These are phyloP conservation scores for Discostella stelligera DNA, from an alignment of 352 stramenopile genomes.

Conservation along the genomic window DNA sequence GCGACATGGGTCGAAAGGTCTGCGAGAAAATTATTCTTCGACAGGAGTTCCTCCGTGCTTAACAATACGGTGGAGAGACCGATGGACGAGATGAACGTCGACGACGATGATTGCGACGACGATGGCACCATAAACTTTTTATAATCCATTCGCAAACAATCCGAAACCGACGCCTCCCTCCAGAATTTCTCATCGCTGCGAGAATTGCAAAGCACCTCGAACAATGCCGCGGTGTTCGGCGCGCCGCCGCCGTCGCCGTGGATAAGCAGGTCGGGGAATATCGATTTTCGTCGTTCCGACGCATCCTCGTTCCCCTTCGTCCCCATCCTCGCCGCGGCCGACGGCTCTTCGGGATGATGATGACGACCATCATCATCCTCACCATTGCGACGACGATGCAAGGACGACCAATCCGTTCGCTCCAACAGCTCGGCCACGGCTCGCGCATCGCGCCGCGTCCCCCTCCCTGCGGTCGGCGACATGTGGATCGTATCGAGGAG, in stretches of 20 bases:
- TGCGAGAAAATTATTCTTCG: constrained; percentile 36
- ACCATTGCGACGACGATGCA: constrained; percentile 7
- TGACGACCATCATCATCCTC: too few species aligned
- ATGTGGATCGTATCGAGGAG: constrained; percentile 80
- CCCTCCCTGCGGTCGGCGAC: constrained; percentile 59
- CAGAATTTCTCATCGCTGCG: constrained; percentile 78
- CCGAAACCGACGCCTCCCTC: constrained; percentile 47
- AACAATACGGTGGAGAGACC: constrained; percentile 69
- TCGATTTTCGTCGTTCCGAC: too few species aligned
- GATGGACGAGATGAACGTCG: constrained; percentile 28
- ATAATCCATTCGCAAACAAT: constrained; percentile 79
- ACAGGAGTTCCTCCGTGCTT: constrained; percentile 48
- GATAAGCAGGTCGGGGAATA: too few species aligned
- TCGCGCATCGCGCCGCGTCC: constrained; percentile 57
- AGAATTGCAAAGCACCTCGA: constrained; percentile 59
- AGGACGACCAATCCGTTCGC: constrained; percentile 55
- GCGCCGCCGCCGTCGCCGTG: not conserved
- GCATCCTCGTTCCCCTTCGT: not conserved
- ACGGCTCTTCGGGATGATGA: not conserved
- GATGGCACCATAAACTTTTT: constrained; percentile 55
- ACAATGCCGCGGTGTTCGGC: constrained; percentile 55
- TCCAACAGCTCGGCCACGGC: constrained; percentile 61
- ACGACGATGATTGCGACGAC: not conserved
- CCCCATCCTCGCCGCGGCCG: too few species aligned
- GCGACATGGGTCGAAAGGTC: constrained; percentile 36